Evolutionary conservation across 192 early-diverging fungal species (phyloP).

Genomic region (Ambispora gerdemannii): DNA sequence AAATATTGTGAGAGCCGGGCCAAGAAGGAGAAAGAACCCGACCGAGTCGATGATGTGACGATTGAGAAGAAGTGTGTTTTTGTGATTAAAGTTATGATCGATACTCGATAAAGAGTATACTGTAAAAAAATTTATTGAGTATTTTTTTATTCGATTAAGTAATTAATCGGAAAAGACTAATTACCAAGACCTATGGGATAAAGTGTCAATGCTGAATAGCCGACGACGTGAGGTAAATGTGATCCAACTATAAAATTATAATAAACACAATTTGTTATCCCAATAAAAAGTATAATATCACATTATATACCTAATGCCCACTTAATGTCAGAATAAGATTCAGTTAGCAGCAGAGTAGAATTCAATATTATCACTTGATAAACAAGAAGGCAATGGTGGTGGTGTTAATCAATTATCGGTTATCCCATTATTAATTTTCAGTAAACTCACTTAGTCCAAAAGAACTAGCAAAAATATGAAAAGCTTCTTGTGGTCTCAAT

Average conservation of each 20-base stretch:
- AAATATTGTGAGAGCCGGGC: neutral
- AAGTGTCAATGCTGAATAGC: neutral
- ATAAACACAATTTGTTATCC: too few species aligned
- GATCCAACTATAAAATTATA: neutral
- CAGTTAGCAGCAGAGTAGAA: neutral
- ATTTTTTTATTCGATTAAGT: neutral
- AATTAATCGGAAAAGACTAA: neutral
- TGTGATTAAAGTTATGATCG: neutral
- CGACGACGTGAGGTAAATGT: neutral
- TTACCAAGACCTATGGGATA: neutral
- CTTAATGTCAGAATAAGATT: neutral
- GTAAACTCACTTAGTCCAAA: neutral
- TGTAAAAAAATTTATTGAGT: neutral
- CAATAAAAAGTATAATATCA: too few species aligned
- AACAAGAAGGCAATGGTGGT: too few species aligned
- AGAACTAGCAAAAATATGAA: neutral
- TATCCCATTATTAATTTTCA: too few species aligned
- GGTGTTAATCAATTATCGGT: neutral
- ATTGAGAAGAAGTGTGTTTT: neutral
- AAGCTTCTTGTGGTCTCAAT: neutral
- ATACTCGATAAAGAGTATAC: neutral
- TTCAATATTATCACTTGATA: too few species aligned
- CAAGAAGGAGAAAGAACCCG: neutral
- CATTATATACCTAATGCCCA: neutral
- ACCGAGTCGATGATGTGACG: neutral